Percentiles rank a stretch among this genome's conserved stretches.
Evolutionary conservation across 768 basidiomycete species (phyloP).

Genomic region (Plicaturopsis crispa): DNA sequence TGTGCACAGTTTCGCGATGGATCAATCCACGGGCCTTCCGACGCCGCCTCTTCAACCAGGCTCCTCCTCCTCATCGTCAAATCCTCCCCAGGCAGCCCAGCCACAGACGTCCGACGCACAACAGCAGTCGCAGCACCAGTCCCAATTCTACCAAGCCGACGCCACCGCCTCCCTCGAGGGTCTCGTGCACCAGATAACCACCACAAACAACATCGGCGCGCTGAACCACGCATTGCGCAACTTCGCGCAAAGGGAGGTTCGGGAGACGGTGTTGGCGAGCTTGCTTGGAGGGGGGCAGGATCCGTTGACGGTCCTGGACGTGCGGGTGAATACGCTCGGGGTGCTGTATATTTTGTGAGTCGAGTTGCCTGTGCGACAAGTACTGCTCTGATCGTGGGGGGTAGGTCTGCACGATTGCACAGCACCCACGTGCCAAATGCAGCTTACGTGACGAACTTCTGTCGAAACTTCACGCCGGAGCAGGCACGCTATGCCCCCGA

Average conservation of each 20-base stretch:
- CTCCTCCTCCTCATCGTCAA: no score
- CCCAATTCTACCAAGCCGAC: no score
- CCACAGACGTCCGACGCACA: no score
- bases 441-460: constrained; percentile 46
- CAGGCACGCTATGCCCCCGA: constrained; percentile 65
- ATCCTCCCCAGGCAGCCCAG: no score
- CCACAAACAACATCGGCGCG: constrained; percentile 24
- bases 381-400: neutral
- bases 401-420: constrained; percentile 52
- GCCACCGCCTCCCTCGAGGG: no score
- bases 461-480: constrained; percentile 49
- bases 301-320: constrained; percentile 53
- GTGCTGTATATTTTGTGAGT: constrained; percentile 70
- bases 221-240: constrained; percentile 38
- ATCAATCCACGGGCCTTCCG: no score
- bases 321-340: constrained; percentile 51
- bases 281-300: constrained; percentile 54
- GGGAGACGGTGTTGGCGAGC: constrained; percentile 49
- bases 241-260: constrained; percentile 46
- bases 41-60: no score
- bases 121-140: no score
- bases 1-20: no score
- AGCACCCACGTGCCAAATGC: constrained; percentile 21
- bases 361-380: neutral
- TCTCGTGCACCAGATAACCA: no score